Conservation (phyloP, 805 yeast species). For the Candida tallmaniae region DNA sequence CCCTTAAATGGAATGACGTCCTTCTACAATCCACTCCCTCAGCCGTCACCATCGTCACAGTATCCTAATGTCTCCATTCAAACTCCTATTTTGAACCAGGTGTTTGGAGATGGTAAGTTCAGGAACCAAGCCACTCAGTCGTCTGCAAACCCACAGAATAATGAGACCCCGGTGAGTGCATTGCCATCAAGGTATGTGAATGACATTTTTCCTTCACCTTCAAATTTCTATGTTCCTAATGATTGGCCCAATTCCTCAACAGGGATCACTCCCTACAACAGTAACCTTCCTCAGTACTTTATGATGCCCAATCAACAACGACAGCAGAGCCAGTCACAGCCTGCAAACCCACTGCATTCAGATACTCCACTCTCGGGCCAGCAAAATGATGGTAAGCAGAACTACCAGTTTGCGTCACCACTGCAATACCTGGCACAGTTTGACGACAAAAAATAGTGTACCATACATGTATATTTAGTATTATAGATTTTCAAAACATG, state of each 20-base stretch:
- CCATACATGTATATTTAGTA: conserved; percentile 1
- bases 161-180: conserved; percentile 68
- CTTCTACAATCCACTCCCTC: conserved; percentile 24
- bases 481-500: too few relatives aligned
- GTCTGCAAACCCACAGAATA: conserved; percentile 22
- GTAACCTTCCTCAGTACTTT: conserved; percentile 33
- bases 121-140: not conserved
- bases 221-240: conserved; percentile 60
- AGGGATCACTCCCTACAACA: conserved; percentile 35
- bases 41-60: conserved; percentile 18
- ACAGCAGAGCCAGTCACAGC: not conserved
- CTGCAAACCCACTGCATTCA: not conserved
- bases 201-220: conserved; percentile 78
- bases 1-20: conserved; percentile 20
- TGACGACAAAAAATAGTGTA: conserved; percentile 8
- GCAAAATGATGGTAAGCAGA: not conserved
- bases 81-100: conserved; percentile 34
- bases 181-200: conserved; percentile 67
- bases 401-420: conserved; percentile 17
- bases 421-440: conserved; percentile 32
- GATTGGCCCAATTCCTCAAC: conserved; percentile 34
- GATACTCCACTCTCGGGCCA: conserved; percentile 2
- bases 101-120: conserved; percentile 15
- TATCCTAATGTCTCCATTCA: conserved; percentile 21
- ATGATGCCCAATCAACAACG: conserved; percentile 16